Percentiles rank a stretch among this genome's conserved stretches.
These are phyloP conservation scores for Tolypocladium endophyticum DNA, from an alignment of 2,329 filamentous ascomycete genomes.

Conservation along the genomic window DNA sequence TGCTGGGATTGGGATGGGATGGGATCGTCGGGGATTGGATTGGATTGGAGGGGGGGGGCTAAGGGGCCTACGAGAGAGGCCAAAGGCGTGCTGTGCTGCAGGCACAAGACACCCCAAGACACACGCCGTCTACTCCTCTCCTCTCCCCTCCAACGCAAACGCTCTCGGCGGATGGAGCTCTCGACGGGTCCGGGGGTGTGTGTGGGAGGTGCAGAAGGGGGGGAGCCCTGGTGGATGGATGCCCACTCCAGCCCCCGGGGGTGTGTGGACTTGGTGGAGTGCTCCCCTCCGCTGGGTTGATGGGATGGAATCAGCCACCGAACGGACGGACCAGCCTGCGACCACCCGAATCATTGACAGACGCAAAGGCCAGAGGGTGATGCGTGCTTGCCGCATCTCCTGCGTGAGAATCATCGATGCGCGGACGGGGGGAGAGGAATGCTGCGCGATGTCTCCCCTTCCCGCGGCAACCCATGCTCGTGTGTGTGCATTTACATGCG, in stretches of 20 bases:
- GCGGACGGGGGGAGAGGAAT: background rate
- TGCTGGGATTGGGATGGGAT: constrained; percentile 2
- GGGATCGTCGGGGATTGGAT: background rate
- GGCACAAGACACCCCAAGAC: background rate
- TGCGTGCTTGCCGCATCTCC: background rate
- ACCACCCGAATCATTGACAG: background rate
- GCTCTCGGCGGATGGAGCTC: background rate
- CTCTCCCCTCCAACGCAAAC: background rate
- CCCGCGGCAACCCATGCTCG: background rate
- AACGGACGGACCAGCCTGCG: background rate
- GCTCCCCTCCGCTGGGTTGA: background rate
- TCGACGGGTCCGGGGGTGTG: background rate
- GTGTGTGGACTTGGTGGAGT: background rate
- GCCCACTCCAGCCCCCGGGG: background rate
- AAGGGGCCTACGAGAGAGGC: background rate
- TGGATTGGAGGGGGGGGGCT: background rate
- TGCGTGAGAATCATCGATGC: background rate
- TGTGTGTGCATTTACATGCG: background rate
- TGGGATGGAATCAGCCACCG: background rate
- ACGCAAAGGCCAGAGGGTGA: background rate
- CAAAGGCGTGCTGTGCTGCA: background rate
- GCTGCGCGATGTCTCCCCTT: constrained; percentile 1
- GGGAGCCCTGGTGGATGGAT: background rate
- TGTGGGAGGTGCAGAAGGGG: background rate
- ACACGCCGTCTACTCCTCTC: background rate